Evolutionary conservation across 257 asterid genomes (phyloP), one percentile per base, ranked within the genome.

Genomic region (Nicotiana tomentosiformis): DNA sequence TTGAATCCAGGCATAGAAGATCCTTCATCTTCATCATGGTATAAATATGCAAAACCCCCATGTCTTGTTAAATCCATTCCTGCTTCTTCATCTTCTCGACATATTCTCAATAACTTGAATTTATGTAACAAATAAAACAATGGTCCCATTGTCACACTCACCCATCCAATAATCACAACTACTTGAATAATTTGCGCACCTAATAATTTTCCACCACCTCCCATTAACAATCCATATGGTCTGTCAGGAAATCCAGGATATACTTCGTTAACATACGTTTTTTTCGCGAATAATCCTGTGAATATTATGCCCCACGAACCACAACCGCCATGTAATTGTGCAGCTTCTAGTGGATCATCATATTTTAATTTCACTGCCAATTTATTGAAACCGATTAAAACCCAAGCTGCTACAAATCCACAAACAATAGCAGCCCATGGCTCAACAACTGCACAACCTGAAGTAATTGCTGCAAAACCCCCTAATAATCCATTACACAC

Each of bases 31-130:
- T 94, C 97, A 78, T 88, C 91, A 60, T 79, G 81, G 32, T 92
- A 95, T 51, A 76, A 26, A 30, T 93, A 95, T 1, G 99, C 98
- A 15, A 95, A 90, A 4, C 99, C 99, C 2, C 98, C 98, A 53
- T 95, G 99, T 10, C 99, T 93, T 92, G 99, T 95, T 90, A 91
- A 18, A 89, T 95, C 99, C 99, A 95, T 95, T 85, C 99, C 99
- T 90, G 97, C 91, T 89, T 89, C 37, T 80, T 95, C 99, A 68
- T 95, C 98, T 1, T 95, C 98, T 1, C 87, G 76, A 0, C 98
- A 95, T 78, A 95, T 90, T 86, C 98, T 87, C 0, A 95, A 90
- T 26, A 95, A 91, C 5, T 92, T 93, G 15, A 93, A 83, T 77
- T 88, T 91, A 37, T 89, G 92, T 56, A 95, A 83, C 7, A 81